Base-by-base conservation (phyloP, 2,329 filamentous ascomycete genomes). In the Camptophora hylomeconis region DNA sequence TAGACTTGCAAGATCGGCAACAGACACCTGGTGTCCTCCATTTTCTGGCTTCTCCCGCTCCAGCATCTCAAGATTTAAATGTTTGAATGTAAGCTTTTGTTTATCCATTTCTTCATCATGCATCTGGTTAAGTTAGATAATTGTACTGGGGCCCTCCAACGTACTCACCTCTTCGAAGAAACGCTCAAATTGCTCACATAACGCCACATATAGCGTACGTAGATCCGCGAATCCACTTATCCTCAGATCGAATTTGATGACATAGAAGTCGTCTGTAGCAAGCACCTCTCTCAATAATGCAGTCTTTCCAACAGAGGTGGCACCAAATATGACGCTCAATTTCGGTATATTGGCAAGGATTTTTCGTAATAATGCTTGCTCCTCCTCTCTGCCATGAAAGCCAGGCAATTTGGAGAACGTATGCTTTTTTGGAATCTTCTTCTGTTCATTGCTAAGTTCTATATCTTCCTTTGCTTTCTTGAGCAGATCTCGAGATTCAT, bases 81-180 rank as follows among this genome's bases (percentile, higher is more conserved):
- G 29, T 19, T 31, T 31, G 24, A 31, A 31, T 8, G 24, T 26
- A 3, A 31, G 17, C 11, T 14, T 26, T 16, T 31, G 29, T 18
- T 26, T 31, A n/a, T 31, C 17, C 29, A 31, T 31, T 14, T 31
- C 29, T 5, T 31, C 29, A 13, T 31, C 29, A 6, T 26, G 15
- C 29, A 31, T 31, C 24, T 30, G 14, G 13, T 11, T 11, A 14
- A 12, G 20, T 30, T 16, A 30, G 15, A 8, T n/a, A n/a, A 18
- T 28, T 7, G 5, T 20, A n/a, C n/a, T n/a, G n/a, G n/a, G n/a
- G n/a, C n/a, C n/a, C n/a, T n/a, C n/a, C 12, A 8, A 7, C 6
- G 4, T 4, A 23, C 28, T 7, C 8, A 30, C 28, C 20, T 26
- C 17, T 15, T 31, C 29, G 13, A 31, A 31, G 23, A 31, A 26